Percentiles rank a stretch among this genome's conserved stretches.
Conservation (phyloP, 2,329 filamentous ascomycete genomes). For the Scytalidium lignicola region DNA sequence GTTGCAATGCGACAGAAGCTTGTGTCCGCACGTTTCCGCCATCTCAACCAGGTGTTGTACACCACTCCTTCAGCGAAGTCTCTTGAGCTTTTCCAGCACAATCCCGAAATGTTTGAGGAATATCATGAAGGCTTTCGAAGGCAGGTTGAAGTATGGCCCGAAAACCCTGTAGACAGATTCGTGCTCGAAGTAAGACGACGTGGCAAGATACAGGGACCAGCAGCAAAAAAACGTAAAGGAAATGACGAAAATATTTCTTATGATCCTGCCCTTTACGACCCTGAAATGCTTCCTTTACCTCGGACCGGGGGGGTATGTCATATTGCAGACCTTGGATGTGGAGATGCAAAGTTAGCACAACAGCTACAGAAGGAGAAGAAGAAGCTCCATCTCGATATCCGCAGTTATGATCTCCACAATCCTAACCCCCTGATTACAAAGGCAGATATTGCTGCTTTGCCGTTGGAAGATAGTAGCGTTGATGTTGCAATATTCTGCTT, state of each 20-base stretch:
- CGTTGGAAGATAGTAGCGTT: constrained; percentile 66
- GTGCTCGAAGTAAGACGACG: constrained; percentile 65
- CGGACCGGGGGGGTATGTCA: constrained; percentile 67
- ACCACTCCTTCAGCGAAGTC: constrained; percentile 82
- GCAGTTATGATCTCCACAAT: constrained; percentile 82
- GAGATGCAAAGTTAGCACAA: constrained; percentile 77
- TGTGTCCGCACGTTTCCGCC: constrained; percentile 89
- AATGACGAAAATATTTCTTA: constrained; percentile 14
- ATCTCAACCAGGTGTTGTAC: constrained; percentile 95
- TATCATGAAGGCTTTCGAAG: constrained; percentile 96
- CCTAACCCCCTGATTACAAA: constrained; percentile 73
- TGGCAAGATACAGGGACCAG: constrained; percentile 43
- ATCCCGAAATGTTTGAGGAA: constrained; percentile 90
- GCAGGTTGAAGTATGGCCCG: constrained; percentile 93
- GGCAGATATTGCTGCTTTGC: constrained; percentile 83
- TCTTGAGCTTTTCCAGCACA: constrained; percentile 74
- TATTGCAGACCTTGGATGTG: constrained; percentile 89
- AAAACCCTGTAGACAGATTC: constrained; percentile 91
- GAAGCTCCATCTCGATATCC: constrained; percentile 67
- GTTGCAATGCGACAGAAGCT: constrained; percentile 93
- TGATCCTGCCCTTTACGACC: constrained; percentile 7
- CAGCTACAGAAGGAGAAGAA: constrained; percentile 58
- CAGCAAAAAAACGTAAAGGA: constrained; percentile 15
- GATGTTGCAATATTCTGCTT: constrained; percentile 94
- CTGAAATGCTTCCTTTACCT: constrained; percentile 51